These are phyloP conservation scores for Yamadazyma olivae DNA, from an alignment of 805 yeast species.

Conservation along the genomic window DNA sequence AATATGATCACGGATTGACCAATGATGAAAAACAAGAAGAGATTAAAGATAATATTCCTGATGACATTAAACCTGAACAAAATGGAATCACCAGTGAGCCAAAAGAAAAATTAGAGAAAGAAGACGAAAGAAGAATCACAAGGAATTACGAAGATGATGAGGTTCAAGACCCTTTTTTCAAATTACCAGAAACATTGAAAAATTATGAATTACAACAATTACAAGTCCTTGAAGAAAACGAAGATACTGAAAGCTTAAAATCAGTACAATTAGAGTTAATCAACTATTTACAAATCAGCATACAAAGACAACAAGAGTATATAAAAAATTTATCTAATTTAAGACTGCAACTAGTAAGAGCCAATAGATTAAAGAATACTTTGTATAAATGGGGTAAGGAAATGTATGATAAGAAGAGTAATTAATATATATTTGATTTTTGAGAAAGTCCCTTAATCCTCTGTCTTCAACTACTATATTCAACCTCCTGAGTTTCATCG, in stretches of 20 bases:
- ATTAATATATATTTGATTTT: too few relatives aligned
- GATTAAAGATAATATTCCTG: conserved; percentile 12
- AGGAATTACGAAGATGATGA: conserved; percentile 13
- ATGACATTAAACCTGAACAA: conserved; percentile 8
- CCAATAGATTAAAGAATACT: conserved; percentile 69
- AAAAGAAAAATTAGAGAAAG: not conserved
- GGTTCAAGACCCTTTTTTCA: conserved; percentile 42
- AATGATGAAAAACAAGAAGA: conserved; percentile 10
- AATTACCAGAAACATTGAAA: conserved; percentile 51
- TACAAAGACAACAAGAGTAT: conserved; percentile 68
- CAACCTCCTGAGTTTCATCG: too few relatives aligned
- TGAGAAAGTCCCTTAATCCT: too few relatives aligned
- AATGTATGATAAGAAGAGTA: conserved; percentile 51
- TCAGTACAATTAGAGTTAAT: conserved; percentile 60
- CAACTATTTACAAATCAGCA: conserved; percentile 42
- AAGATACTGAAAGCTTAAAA: conserved; percentile 17
- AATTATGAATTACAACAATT: conserved; percentile 23
- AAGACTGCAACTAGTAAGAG: conserved; percentile 72
- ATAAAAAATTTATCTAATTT: conserved; percentile 73
- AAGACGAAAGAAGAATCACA: conserved; percentile 6
- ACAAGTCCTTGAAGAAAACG: conserved; percentile 19
- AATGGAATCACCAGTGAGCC: conserved; percentile 10
- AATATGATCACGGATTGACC: conserved; percentile 61
- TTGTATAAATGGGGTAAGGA: conserved; percentile 84
- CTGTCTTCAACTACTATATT: too few relatives aligned